These are phyloP conservation scores for Aspergillus unguis DNA, from an alignment of 2,329 filamentous ascomycete genomes.

Conservation along the genomic window DNA sequence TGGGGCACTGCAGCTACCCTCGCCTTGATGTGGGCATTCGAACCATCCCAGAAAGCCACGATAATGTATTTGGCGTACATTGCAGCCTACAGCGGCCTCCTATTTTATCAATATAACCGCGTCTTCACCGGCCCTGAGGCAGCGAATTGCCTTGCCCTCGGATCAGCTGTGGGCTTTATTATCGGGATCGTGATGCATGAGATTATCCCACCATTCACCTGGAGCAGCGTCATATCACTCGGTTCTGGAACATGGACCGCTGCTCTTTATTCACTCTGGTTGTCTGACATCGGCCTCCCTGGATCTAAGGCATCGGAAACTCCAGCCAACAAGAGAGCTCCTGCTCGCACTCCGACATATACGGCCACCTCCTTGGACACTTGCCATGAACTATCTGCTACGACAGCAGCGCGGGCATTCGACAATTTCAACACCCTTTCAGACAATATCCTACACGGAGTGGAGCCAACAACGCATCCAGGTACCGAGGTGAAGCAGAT, in stretches of 20 bases:
- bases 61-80: conserved; percentile 52
- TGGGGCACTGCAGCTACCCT: conserved; percentile 50
- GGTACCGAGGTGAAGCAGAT: conserved; percentile 45
- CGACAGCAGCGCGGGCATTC: conserved; percentile 11
- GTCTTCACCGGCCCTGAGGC: conserved; percentile 51
- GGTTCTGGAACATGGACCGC: conserved; percentile 50
- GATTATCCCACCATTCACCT: conserved; percentile 39
- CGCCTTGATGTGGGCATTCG: conserved; percentile 52
- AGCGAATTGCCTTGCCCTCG: conserved; percentile 27
- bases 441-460: conserved; percentile 38
- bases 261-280: conserved; percentile 47
- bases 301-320: no score
- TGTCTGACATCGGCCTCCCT: conserved; percentile 47
- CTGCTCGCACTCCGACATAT: background rate
- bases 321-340: no score
- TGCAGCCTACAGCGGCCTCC: conserved; percentile 49
- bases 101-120: conserved; percentile 53
- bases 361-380: conserved; percentile 26
- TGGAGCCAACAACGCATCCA: conserved; percentile 41
- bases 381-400: conserved; percentile 10
- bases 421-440: conserved; percentile 28
- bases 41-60: conserved; percentile 39
- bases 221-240: conserved; percentile 48
- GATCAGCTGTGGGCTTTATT: conserved; percentile 42
- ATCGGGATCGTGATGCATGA: conserved; percentile 45